These are phyloP conservation scores for Phallus indusiatus DNA, from an alignment of 768 basidiomycete species.

Conservation along the genomic window DNA sequence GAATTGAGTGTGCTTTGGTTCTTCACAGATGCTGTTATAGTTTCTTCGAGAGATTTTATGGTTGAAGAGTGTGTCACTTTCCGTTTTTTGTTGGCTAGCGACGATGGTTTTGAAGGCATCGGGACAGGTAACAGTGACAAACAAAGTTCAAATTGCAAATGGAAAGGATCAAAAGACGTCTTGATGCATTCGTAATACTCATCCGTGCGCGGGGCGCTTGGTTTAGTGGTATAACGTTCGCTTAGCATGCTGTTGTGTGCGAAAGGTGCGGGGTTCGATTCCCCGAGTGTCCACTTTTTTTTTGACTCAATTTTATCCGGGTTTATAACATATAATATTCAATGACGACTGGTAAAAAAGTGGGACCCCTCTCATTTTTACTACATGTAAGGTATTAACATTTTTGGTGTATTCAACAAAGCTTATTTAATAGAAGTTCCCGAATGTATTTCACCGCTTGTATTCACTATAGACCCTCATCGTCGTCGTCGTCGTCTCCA, in stretches of 20 bases:
- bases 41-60: slow-evolving; percentile 43
- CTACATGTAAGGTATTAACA: too few relatives aligned
- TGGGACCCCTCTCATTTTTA: too few relatives aligned
- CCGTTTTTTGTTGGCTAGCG: slow-evolving; percentile 3
- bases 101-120: background rate
- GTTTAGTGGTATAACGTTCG: slow-evolving; percentile 3
- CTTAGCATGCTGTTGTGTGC: background rate
- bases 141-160: too few relatives aligned
- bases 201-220: background rate
- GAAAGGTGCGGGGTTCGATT: slow-evolving; percentile 1
- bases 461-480: slow-evolving; percentile 18
- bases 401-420: too few relatives aligned
- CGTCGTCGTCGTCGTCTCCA: slow-evolving; percentile 86
- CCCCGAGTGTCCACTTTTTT: background rate
- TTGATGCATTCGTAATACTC: too few relatives aligned
- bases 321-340: too few relatives aligned
- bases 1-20: slow-evolving; percentile 62
- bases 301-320: background rate
- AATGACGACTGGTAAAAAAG: too few relatives aligned
- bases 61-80: slow-evolving; percentile 1
- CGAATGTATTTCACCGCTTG: too few relatives aligned
- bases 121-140: background rate
- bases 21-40: slow-evolving; percentile 43
- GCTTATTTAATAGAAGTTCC: too few relatives aligned
- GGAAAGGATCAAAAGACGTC: too few relatives aligned